Evolutionary conservation across 2,329 filamentous ascomycete genomes (phyloP), one percentile per base, ranked within the genome.

Genomic region (Aspergillus transmontanensis): DNA sequence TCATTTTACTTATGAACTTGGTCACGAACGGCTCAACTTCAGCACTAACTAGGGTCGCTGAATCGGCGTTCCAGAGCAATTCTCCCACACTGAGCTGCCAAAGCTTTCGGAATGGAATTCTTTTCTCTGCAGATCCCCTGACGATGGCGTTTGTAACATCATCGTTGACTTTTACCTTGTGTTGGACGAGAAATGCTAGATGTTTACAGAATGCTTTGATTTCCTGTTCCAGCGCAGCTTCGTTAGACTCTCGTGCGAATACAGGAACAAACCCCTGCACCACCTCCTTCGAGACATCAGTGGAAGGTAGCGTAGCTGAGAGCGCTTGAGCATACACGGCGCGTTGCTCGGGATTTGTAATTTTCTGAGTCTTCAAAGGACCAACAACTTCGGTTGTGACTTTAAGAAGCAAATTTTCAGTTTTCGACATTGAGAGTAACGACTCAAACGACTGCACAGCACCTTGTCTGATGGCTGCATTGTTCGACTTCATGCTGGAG

Each of bases 401-500:
- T 71, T 90, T 89, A 41, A 87, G 84, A 48, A 96, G 79, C 5
- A 84, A 77, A 4, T 81, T 76, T 6, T 83, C 78, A 41, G 83
- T 81, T 66, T 92, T 85, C 68, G 87, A 91, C 68, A 86, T 85
- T 48, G 80, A 76, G 34, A 92, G 86, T n/a, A 94, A 82, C 11
- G 86, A 85, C 67, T 85, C 84, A 75, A 98, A 97, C 9, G 90
- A 90, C 45, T 85, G 83, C 26, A 94, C 80, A 10, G 92, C 91
- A 28, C 93, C 93, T 65, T 86, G 86, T 61, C 94, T 89, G 65
- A 97, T 92, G 2, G 79, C 79, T 16, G 87, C 81, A 75, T 97
- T 98, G 72, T 91, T 94, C 1, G 95, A 98, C 78, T 96, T 97
- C 76, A 94, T 84, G 74, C 93, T 97, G 46, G 93, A 89, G n/a